A percentile compares a stretch with the other conserved stretches of the same genome.
Conservation (phyloP, 345 rosid species). For the Raphanus sativus region DNA sequence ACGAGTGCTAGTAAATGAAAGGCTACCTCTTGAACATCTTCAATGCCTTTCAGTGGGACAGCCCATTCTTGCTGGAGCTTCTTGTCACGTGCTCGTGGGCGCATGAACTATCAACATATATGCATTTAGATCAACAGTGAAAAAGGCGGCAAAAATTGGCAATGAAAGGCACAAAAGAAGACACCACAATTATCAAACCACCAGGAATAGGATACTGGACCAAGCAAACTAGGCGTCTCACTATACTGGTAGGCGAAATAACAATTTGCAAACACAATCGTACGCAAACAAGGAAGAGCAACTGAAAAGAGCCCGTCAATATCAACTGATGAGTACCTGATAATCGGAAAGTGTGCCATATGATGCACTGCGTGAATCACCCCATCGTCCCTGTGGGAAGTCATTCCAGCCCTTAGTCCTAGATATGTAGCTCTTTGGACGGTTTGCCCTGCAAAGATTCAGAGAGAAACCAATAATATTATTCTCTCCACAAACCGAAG, state of each 20-base stretch:
- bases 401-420: slow-evolving; percentile 94
- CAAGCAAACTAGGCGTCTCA: slow-evolving; percentile 6
- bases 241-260: neutral
- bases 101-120: neutral
- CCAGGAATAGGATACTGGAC: neutral
- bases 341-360: slow-evolving; percentile 79
- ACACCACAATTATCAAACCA: neutral
- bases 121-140: neutral
- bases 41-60: slow-evolving; percentile 60
- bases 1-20: slow-evolving; percentile 1
- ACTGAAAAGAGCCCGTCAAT: neutral
- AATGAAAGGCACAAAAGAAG: neutral
- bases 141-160: neutral
- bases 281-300: neutral
- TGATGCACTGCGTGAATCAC: slow-evolving; percentile 88
- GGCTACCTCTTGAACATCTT: slow-evolving; percentile 81
- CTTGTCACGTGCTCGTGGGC: slow-evolving; percentile 83
- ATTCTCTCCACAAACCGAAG: neutral
- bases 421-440: slow-evolving; percentile 92
- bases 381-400: slow-evolving; percentile 91
- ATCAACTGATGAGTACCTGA: no score
- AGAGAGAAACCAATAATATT: slow-evolving; percentile 14
- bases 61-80: slow-evolving; percentile 88
- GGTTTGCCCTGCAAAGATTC: slow-evolving; percentile 83
- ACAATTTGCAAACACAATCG: neutral